Evolutionary conservation across 192 early-diverging fungal species (phyloP).

Genomic region (Ambispora gerdemannii): DNA sequence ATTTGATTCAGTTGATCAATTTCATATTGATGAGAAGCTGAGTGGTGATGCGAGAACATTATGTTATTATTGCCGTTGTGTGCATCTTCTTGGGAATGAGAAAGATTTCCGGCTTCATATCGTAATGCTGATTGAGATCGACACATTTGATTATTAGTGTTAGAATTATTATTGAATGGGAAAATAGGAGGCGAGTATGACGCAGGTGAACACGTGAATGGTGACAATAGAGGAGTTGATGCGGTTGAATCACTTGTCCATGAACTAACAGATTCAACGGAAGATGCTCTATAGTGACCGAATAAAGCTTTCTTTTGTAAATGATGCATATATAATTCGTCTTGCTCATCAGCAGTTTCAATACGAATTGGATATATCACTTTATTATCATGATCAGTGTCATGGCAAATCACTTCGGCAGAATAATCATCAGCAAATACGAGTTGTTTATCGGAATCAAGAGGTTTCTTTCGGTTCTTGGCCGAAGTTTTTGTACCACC

Average conservation of each 20-base stretch:
- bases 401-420: slow-evolving; percentile 8
- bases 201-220: slow-evolving; percentile 20
- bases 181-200: slow-evolving; percentile 22
- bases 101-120: slow-evolving; percentile 20
- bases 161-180: no score
- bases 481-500: neutral
- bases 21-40: slow-evolving; percentile 16
- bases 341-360: slow-evolving; percentile 23
- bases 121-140: slow-evolving; percentile 24
- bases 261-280: slow-evolving; percentile 30
- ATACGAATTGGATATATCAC: neutral
- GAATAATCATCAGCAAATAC: slow-evolving; percentile 24
- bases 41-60: neutral
- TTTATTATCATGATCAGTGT: slow-evolving; percentile 14
- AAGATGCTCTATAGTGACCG: slow-evolving; percentile 28
- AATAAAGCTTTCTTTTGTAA: slow-evolving; percentile 28
- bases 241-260: slow-evolving; percentile 30
- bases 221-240: slow-evolving; percentile 28
- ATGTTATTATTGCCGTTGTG: neutral
- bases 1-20: slow-evolving; percentile 22
- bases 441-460: slow-evolving; percentile 7
- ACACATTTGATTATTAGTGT: slow-evolving; percentile 12
- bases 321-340: slow-evolving; percentile 15
- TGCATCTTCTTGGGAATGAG: neutral
- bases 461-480: slow-evolving; percentile 5